Evolutionary conservation across 108 stramenopile species (phyloP).

Genomic region (Skeletonema potamos): DNA sequence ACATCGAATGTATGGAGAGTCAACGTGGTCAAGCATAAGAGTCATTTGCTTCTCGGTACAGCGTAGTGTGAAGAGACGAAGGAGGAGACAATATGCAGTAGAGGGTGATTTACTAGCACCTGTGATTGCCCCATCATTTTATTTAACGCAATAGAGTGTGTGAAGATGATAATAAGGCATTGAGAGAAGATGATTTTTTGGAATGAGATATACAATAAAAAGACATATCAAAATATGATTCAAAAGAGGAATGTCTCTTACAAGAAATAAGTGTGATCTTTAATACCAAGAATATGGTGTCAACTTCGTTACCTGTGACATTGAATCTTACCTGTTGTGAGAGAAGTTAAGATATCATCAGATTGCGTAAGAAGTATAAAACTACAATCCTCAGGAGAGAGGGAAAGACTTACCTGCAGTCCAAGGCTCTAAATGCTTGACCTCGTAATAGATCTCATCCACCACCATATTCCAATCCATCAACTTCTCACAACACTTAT

Average conservation of each 20-base stretch:
- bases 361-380: too few species aligned
- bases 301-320: too few species aligned
- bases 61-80: constrained; percentile 89
- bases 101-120: constrained; percentile 78
- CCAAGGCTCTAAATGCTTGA: constrained; percentile 93
- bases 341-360: too few species aligned
- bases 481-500: constrained; percentile 75
- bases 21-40: constrained; percentile 81
- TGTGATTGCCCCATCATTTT: not conserved
- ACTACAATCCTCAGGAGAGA: not conserved
- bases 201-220: not conserved
- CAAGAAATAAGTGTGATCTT: constrained; percentile 5
- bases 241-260: constrained; percentile 9
- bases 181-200: constrained; percentile 10
- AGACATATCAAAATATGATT: not conserved
- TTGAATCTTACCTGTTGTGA: constrained; percentile 19
- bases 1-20: constrained; percentile 92
- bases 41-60: constrained; percentile 92
- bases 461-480: constrained; percentile 83
- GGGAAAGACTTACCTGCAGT: constrained; percentile 61
- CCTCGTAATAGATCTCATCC: constrained; percentile 93
- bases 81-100: constrained; percentile 91
- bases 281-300: too few species aligned
- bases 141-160: not conserved
- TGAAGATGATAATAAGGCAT: not conserved